phyloP scores from a whole-genome alignment of 2,329 filamentous ascomycete genomes.

The Trichoderma polysporum region DNA sequence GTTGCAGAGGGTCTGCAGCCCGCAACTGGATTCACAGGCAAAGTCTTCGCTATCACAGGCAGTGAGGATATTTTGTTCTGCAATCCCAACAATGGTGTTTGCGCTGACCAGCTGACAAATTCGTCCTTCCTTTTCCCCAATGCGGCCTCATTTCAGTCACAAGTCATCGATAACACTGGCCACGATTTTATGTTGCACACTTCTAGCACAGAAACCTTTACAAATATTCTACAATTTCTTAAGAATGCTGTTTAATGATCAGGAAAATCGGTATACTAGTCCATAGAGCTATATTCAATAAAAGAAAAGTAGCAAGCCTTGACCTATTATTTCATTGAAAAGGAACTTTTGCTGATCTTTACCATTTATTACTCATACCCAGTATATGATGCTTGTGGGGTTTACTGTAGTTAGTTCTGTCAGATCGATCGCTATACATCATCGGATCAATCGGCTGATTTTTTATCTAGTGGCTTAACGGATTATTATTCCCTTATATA shows the following conservation, averaged over 20 bases:
- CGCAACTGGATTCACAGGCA: neutral
- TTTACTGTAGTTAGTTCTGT: no score
- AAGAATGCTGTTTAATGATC: neutral
- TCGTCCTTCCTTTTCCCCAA: neutral
- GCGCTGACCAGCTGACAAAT: neutral
- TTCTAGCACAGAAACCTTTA: neutral
- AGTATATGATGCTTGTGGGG: no score
- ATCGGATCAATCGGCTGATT: no score
- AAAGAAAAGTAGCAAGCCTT: no score
- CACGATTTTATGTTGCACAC: constrained; percentile 2
- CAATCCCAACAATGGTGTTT: neutral
- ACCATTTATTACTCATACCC: no score
- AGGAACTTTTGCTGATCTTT: no score
- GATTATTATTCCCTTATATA: no score
- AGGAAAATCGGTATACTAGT: no score
- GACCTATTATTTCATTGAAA: no score
- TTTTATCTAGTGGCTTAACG: no score
- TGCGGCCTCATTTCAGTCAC: neutral
- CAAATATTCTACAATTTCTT: neutral
- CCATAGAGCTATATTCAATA: no score
- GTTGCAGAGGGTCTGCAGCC: neutral
- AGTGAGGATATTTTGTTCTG: neutral
- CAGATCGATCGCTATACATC: no score
- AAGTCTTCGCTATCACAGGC: neutral
- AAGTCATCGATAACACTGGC: neutral